phyloP scores from a whole-genome alignment of 2,329 filamentous ascomycete genomes.

The Cercospora sesami region DNA sequence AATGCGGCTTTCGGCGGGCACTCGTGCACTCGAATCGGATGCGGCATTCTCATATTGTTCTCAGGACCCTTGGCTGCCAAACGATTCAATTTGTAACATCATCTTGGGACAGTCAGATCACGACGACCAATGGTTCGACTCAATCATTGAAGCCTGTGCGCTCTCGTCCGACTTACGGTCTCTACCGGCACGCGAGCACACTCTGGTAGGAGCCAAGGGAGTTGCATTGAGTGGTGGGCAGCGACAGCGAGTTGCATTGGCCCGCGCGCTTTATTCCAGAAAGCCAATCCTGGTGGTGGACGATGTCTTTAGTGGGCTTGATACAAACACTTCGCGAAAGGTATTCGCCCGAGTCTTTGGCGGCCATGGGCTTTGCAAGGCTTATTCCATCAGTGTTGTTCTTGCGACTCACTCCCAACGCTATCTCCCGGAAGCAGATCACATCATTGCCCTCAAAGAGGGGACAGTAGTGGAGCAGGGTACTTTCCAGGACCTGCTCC shows the following conservation, averaged over 20 bases:
- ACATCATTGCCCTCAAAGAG: slow-evolving; percentile 42
- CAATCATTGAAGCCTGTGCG: slow-evolving; percentile 71
- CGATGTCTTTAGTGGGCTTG: slow-evolving; percentile 76
- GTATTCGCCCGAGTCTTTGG: slow-evolving; percentile 50
- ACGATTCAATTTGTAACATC: slow-evolving; percentile 22
- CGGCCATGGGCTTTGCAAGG: slow-evolving; percentile 45
- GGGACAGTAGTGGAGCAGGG: slow-evolving; percentile 42
- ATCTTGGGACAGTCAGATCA: slow-evolving; percentile 37
- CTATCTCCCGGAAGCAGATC: slow-evolving; percentile 43
- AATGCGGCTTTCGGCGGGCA: background rate
- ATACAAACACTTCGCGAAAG: slow-evolving; percentile 53
- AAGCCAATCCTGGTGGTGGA: slow-evolving; percentile 76
- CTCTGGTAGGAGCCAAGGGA: slow-evolving; percentile 80
- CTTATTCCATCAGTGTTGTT: slow-evolving; percentile 44
- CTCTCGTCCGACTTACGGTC: slow-evolving; percentile 74
- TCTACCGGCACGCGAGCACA: slow-evolving; percentile 72
- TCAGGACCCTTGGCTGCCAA: slow-evolving; percentile 28
- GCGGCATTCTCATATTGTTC: slow-evolving; percentile 19
- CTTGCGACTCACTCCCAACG: slow-evolving; percentile 47
- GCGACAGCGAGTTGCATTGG: slow-evolving; percentile 78
- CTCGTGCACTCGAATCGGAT: background rate
- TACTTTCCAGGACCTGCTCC: slow-evolving; percentile 33
- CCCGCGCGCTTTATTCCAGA: slow-evolving; percentile 75
- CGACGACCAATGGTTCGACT: slow-evolving; percentile 67
- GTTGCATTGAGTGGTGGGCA: slow-evolving; percentile 84